A percentile compares a stretch with the other conserved stretches of the same genome.
Conservation (phyloP, 2,329 filamentous ascomycete genomes). For the Colletotrichum musae region DNA sequence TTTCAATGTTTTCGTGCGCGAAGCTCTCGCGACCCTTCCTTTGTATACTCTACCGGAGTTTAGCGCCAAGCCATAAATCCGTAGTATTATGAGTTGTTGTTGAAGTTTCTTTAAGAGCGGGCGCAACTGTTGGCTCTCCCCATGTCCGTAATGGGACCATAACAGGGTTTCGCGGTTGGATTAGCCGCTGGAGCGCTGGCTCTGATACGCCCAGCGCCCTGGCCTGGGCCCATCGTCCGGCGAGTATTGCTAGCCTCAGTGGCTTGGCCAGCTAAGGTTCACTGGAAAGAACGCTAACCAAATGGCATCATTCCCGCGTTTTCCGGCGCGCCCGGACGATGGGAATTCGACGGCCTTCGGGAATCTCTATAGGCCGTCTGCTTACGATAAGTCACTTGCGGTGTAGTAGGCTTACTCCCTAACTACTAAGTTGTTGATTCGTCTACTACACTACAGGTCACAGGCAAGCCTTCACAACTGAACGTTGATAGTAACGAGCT, state of each 20-base stretch:
- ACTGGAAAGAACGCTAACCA: not conserved
- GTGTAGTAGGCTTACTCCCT: too few species aligned
- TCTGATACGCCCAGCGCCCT: constrained; percentile 2
- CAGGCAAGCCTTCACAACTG: too few species aligned
- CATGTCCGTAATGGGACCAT: not conserved
- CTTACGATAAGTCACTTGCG: not conserved
- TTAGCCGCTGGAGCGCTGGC: not conserved
- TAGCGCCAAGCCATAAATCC: not conserved
- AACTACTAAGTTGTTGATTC: too few species aligned
- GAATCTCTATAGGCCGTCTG: not conserved
- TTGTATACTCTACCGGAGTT: not conserved
- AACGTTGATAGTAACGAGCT: too few species aligned
- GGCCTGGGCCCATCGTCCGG: not conserved
- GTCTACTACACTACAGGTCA: too few species aligned
- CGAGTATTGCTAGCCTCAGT: not conserved
- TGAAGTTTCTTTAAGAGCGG: not conserved
- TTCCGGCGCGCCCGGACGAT: not conserved
- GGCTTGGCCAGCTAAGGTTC: constrained; percentile 1
- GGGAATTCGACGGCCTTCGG: constrained; percentile 3
- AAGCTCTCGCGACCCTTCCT: too few species aligned
- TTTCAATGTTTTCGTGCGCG: too few species aligned
- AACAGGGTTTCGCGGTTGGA: constrained; percentile 3
- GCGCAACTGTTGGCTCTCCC: not conserved
- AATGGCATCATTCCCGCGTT: constrained; percentile 3
- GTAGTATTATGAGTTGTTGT: not conserved